Conservation (phyloP, 305 asterid species). For the Fraxinus velutina region DNA sequence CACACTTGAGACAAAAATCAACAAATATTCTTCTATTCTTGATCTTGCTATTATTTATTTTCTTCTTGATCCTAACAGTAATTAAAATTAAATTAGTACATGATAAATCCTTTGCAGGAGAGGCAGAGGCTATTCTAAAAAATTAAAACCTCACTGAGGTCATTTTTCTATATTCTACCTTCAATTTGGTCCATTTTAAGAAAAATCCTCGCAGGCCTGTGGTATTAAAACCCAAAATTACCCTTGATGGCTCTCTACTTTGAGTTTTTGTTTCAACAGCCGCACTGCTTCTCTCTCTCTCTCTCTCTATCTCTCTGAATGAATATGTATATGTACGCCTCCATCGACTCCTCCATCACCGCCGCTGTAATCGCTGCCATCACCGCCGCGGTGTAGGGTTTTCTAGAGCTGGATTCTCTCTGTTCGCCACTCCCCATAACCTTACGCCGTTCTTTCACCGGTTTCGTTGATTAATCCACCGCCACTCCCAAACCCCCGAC, state of each 20-base stretch:
- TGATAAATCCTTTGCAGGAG: background rate
- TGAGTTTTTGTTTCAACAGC: constrained; percentile 1
- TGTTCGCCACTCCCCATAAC: constrained; percentile 32
- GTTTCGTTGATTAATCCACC: constrained; percentile 57
- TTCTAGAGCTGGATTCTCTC: constrained; percentile 57
- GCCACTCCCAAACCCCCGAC: constrained; percentile 22
- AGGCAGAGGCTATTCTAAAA: background rate
- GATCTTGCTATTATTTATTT: background rate
- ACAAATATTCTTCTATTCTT: background rate
- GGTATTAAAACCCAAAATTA: background rate
- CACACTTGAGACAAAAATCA: background rate
- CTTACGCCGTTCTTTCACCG: constrained; percentile 54
- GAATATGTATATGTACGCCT: constrained; percentile 37
- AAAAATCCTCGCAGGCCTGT: background rate
- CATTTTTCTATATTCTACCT: background rate
- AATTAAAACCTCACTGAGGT: background rate
- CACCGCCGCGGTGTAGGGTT: constrained; percentile 32
- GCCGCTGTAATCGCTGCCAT: constrained; percentile 17
- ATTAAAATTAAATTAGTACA: background rate
- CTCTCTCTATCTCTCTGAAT: background rate
- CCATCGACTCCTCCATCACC: constrained; percentile 42
- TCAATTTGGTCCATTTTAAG: background rate
- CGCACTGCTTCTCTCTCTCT: constrained; percentile 2
- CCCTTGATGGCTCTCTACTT: background rate
- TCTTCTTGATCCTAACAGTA: background rate